Evolutionary conservation across 768 basidiomycete species (phyloP), one percentile per base, ranked within the genome.

Genomic region (Hygrocybe punicea): DNA sequence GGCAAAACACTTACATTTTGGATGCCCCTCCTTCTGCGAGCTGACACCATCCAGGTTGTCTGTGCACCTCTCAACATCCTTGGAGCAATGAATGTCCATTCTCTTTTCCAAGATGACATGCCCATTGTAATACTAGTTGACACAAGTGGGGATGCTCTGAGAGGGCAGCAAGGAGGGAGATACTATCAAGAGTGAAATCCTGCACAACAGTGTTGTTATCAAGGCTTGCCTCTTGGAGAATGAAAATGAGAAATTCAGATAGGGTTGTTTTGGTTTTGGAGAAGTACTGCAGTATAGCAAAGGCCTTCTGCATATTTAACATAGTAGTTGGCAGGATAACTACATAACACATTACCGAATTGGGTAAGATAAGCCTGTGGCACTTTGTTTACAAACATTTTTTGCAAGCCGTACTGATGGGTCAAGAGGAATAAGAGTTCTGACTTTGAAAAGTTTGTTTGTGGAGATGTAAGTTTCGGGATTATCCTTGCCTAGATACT

Each of bases 31-130:
- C 36, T 39, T 9, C n/a, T 39, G 10, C 36, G 36, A n/a, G 36
- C 9, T 9, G n/a, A 39, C n/a, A n/a, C 10, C 9, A 39, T 39
- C 36, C 36, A 39, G 36, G n/a, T 71, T n/a, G 58, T 73, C 29
- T 62, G 71, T 3, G 68, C 69, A 4, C 66, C 70, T 3, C 58
- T 73, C 2, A 73, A 71, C 46, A 55, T 73, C 2, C 65, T 75
- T 1, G 71, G 70, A 13, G 56, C 61, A 11, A 69, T 75, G 55
- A 69, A 67, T 58, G 60, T 58, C 4, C 42, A 50, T 2, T 23
- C 61, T 16, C 57, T 70, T 2, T 39, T 48, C 2, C 50, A 37
- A 9, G 9, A 9, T 9, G n/a, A 39, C 9, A 9, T 9, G 36
- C 36, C 36, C 36, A 39, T 9, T 39, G 10, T n/a, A 39, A 39